Base-by-base conservation (phyloP, 306 rosid species). In the Argentina anserina region DNA sequence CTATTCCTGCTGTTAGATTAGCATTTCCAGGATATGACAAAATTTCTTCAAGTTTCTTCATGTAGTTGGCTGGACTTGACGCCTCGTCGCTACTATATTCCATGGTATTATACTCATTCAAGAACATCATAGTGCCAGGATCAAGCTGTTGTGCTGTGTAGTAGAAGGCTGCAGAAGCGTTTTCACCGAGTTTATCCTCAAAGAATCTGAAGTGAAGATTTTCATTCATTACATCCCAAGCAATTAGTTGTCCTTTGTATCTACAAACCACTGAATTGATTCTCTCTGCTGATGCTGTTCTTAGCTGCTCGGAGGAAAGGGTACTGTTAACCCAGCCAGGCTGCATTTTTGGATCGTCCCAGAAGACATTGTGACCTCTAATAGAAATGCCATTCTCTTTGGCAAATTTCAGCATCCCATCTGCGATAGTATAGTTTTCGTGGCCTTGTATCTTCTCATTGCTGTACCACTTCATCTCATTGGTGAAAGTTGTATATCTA, bases 201-300 rank as follows among this genome's bases (percentile, higher is more conserved):
- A 28, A 90, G 68, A 86, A 88, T 12, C 79, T 79, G 76, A 81
- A 90, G 77, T 90, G 97, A 34, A 90, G 81, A 85, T 88, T 87
- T 81, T 90, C 92, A 74, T 88, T 88, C 65, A 90, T 70, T 33
- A 90, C 97, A 79, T 90, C 97, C 97, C 94, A 90, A 80, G 90
- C 89, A 77, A 88, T 90, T 36, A 90, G 63, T 46, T 88, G 43
- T 37, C 92, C 94, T 37, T 65, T 79, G 77, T 90, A 88, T 63
- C 90, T 86, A 60, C 88, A 67, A 70, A 88, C 97, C 37, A 87
- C 92, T 45, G 94, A 90, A 1, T 77, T 47, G 12, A 86, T 74
- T 87, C 94, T 85, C 36, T 25, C 74, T 6, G 71, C 71, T 13
- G 84, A 83, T n/a, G 89, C 94, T 52, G 20, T 71, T 26, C 37